phyloP scores from a whole-genome alignment of 2,329 filamentous ascomycete species.

The Fonsecaea multimorphosa region DNA sequence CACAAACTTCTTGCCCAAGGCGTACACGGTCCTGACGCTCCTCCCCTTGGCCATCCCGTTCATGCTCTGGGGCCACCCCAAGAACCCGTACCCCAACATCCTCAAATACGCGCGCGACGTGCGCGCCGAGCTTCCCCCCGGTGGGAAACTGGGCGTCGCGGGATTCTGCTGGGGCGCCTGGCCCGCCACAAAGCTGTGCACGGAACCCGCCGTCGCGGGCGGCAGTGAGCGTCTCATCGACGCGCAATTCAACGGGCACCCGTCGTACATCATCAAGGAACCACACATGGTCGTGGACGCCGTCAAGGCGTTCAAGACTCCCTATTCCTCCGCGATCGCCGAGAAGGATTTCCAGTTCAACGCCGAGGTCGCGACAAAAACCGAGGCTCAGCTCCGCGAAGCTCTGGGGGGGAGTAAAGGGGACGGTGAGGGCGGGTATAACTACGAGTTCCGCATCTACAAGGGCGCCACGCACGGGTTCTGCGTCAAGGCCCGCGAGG shows the following conservation, averaged over 20 bases:
- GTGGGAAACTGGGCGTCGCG: constrained; percentile 55
- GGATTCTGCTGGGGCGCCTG: constrained; percentile 69
- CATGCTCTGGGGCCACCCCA: constrained; percentile 38
- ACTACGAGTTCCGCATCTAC: constrained; percentile 36
- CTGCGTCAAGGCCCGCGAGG: constrained; percentile 29
- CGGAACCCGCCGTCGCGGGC: constrained; percentile 41
- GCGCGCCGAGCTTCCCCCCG: constrained; percentile 38
- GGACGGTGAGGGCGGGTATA: constrained; percentile 18
- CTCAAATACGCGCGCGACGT: constrained; percentile 45
- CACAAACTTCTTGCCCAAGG: constrained; percentile 21
- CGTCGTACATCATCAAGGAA: constrained; percentile 54
- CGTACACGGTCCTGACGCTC: constrained; percentile 16
- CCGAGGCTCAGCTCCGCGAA: constrained; percentile 33
- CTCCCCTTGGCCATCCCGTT: constrained; percentile 28
- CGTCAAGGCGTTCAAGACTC: constrained; percentile 32
- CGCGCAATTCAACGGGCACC: constrained; percentile 60
- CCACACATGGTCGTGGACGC: constrained; percentile 48
- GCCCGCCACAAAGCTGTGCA: constrained; percentile 55
- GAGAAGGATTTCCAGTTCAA: constrained; percentile 55
- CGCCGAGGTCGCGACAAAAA: constrained; percentile 48
- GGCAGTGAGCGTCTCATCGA: constrained; percentile 50
- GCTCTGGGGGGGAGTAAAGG: constrained; percentile 13
- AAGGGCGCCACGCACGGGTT: constrained; percentile 36
- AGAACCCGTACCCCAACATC: constrained; percentile 43
- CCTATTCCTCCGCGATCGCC: constrained; percentile 32